Percentiles rank a stretch among this genome's conserved stretches.
phyloP scores from a whole-genome alignment of 2,329 filamentous ascomycete genomes.

The Claviceps sp. region DNA sequence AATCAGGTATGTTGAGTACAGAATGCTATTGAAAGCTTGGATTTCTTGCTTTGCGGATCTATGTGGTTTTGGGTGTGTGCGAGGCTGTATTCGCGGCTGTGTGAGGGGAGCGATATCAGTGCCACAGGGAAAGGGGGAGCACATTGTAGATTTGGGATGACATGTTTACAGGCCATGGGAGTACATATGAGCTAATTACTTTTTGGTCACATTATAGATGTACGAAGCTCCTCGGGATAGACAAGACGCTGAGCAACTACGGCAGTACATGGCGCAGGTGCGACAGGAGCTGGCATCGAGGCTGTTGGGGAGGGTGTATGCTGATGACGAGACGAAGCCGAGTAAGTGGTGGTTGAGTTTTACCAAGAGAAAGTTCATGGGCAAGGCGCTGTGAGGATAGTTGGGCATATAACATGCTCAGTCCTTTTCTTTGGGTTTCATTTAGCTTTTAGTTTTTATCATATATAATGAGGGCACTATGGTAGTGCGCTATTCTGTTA shows the following conservation, averaged over 20 bases:
- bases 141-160: too few relatives aligned
- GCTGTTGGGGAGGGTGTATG: conserved; percentile 76
- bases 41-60: too few relatives aligned
- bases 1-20: conserved; percentile 53
- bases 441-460: not conserved
- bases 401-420: too few relatives aligned
- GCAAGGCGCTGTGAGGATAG: conserved; percentile 58
- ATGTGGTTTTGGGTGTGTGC: too few relatives aligned
- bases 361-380: conserved; percentile 99
- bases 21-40: not conserved
- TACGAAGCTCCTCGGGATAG: conserved; percentile 81
- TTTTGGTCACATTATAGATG: conserved; percentile 34
- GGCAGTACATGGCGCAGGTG: conserved; percentile 84
- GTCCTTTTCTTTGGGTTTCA: not conserved
- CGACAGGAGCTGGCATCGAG: conserved; percentile 79
- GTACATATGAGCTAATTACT: not conserved
- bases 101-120: too few relatives aligned
- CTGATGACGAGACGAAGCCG: conserved; percentile 59
- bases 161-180: too few relatives aligned
- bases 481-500: too few relatives aligned
- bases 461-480: too few relatives aligned
- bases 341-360: conserved; percentile 97
- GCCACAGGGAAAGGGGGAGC: too few relatives aligned
- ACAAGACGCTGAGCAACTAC: conserved; percentile 77
- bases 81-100: too few relatives aligned